Conservation (phyloP, 2,329 filamentous ascomycete species). For the Zarea fungicola region DNA sequence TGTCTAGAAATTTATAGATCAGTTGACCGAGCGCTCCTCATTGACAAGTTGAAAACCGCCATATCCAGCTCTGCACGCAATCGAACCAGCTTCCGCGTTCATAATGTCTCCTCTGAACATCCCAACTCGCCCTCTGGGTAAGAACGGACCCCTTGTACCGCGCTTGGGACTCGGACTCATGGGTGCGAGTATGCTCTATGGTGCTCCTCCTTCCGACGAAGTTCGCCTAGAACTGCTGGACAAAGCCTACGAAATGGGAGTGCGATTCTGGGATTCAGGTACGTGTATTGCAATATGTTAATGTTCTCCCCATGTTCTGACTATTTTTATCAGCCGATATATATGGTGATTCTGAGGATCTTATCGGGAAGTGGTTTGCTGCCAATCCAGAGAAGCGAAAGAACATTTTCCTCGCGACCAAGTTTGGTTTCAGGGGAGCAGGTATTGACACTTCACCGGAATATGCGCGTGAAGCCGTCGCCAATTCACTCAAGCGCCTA, state of each 20-base stretch:
- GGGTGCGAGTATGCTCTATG: neutral
- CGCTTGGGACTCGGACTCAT: neutral
- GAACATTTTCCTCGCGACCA: constrained; percentile 44
- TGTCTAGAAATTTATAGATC: no score
- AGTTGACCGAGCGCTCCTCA: no score
- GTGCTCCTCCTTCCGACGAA: neutral
- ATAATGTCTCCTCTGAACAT: no score
- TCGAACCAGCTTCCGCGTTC: no score
- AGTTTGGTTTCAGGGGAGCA: constrained; percentile 27
- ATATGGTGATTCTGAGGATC: constrained; percentile 41
- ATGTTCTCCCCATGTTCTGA: no score
- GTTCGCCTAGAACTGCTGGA: constrained; percentile 32
- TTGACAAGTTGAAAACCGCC: no score
- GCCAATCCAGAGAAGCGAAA: constrained; percentile 38
- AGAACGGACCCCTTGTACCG: neutral
- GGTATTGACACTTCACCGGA: constrained; percentile 22
- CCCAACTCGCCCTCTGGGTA: neutral
- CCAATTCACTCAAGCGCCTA: constrained; percentile 38
- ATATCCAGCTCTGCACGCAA: no score
- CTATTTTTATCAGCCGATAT: no score
- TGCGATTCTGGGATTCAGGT: constrained; percentile 39
- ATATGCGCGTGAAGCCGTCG: constrained; percentile 21
- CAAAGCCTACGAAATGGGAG: constrained; percentile 34
- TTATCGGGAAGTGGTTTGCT: constrained; percentile 47
- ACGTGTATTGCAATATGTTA: no score